These are phyloP conservation scores for Aspergillus saccharolyticus DNA, from an alignment of 495 filamentous ascomycete genomes.

Conservation along the genomic window DNA sequence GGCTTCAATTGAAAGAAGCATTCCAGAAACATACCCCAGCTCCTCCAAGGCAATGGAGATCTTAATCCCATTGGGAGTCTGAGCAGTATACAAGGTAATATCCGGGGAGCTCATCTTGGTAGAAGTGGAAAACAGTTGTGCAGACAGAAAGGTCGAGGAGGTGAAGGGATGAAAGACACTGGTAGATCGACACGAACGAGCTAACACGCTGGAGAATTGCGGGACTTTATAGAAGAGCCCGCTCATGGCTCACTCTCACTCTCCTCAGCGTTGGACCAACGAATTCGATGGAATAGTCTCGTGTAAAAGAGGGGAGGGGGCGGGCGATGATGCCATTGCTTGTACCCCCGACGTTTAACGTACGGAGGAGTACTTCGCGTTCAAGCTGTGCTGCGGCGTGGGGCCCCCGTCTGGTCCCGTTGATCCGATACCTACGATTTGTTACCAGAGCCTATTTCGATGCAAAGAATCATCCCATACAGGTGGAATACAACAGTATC, in stretches of 20 bases:
- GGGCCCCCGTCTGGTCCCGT: too few relatives aligned
- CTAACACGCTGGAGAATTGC: background rate
- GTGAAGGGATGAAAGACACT: background rate
- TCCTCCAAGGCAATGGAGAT: conserved; percentile 89
- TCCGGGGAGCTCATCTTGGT: conserved; percentile 32
- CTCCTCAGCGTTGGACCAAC: too few relatives aligned
- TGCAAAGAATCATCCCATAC: too few relatives aligned
- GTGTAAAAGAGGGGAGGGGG: background rate
- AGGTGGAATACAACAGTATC: background rate
- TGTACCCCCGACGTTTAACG: too few relatives aligned
- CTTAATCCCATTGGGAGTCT: conserved; percentile 61
- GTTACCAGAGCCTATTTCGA: background rate
- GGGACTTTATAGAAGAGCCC: conserved; percentile 3
- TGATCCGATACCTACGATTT: background rate
- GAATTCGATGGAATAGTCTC: too few relatives aligned
- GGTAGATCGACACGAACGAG: background rate
- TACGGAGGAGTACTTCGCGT: too few relatives aligned
- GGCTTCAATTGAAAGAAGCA: background rate
- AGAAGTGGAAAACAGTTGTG: background rate
- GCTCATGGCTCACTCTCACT: background rate
- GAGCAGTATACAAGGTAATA: conserved; percentile 46
- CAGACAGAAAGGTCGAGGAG: background rate
- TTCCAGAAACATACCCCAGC: conserved; percentile 46
- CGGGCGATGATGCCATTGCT: conserved; percentile 5
- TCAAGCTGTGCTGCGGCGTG: too few relatives aligned